Base-by-base conservation (phyloP, 495 filamentous ascomycete genomes). In the Diplogelasinospora grovesii region DNA sequence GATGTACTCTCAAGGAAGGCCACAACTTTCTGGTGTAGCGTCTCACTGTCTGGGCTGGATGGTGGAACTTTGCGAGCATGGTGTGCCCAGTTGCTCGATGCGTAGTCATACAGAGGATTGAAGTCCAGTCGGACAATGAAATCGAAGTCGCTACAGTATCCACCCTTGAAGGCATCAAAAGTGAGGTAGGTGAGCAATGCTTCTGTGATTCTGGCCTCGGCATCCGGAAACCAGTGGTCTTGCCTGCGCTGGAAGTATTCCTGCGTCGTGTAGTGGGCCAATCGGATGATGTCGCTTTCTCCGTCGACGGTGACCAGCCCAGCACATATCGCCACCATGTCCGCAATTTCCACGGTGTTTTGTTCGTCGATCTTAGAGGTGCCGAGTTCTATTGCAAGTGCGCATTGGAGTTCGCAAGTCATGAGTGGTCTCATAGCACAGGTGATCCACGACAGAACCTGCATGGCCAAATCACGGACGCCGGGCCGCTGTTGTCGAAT, bases 241-340 rank as follows among this genome's bases (percentile, higher is more conserved):
- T 46, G 50, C 14, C 46, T 67, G 14, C 53, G 48, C 15, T 69
- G 50, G 30, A 78, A 68, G 48, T 74, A 79, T 27, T 69, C 62
- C 41, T 77, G 64, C 0, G 72, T 57, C 3, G 75, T 77, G 41
- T 72, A 74, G 51, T 79, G 77, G 8, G 75, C 68, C 5, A 80
- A 55, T n/a, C 70, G n/a, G n/a, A n/a, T 57, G 22, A 69, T 57
- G 8, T 50, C 28, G 40, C 63, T 77, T 15, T 65, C 55, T 16
- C 61, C 13, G 37, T 79, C 69, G 4, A 74, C 36, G 1, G 54
- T 71, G 3, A 78, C 64, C 8, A 83, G 50, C 2, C 76, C 75
- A 36, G 64, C 68, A 46, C 75, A 81, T 7, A 69, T 58, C 2
- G 67, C 67, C 3, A 66, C 35, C 5, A 78, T 42, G 13, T 64